Base-by-base conservation (phyloP, 257 asterid genomes). In the Anisodus tanguticus region DNA sequence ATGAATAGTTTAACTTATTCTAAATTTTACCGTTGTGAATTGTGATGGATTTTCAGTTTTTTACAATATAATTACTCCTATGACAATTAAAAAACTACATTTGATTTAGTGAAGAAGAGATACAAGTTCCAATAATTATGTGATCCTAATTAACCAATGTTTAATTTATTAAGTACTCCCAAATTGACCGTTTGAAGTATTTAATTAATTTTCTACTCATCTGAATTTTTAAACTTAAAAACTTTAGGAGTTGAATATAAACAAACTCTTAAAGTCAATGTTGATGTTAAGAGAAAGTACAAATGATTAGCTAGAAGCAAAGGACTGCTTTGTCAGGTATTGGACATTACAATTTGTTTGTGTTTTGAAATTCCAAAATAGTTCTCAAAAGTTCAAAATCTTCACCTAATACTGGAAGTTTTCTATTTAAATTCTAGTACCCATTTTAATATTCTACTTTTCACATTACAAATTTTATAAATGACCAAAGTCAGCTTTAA, bases 341-440 rank as follows among this genome's bases (percentile, higher is more conserved):
- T 78, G 86, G 83, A 83, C 62, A 22, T 49, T 55, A 26, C 11
- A 49, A 26, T 57, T 55, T 84, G 83, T 83, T 80, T 17, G 19
- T 15, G 7, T 43, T 31, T 68, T 80, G 55, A 4, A n/a, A 57
- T 80, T 59, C 10, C 79, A 68, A 69, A 82, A 59, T 83, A 85
- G 12, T 55, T 6, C 54, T 69, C 78, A 39, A 66, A 71, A 71
- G 66, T 64, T 47, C 11, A 59, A 19, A 47, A 67, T 49, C 83
- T 83, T 71, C 78, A 82, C 89, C 90, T 88, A 86, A 68, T 54
- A 12, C 64, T 86, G 88, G 87, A 81, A 60, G 51, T n/a, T 69
- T 79, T 68, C 85, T 69, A 37, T 43, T 53, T 70, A 39, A 67
- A 85, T 31, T 70, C 54, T 82, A 81, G 87, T 76, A 74, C 22